Evolutionary conservation across 805 yeast genomes (phyloP).

Genomic region (Hagleromyces aurorensis): DNA sequence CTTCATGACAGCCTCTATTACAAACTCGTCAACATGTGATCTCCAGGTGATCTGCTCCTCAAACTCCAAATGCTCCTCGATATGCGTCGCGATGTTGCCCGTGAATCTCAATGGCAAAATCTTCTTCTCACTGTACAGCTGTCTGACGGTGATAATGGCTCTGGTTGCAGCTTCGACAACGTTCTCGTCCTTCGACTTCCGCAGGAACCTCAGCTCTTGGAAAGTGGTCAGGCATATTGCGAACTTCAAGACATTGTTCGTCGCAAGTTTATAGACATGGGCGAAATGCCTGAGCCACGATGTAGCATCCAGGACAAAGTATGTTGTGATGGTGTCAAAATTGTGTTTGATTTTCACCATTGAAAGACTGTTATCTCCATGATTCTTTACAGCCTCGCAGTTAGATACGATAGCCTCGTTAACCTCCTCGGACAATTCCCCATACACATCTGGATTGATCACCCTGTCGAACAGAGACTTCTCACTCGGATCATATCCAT

Average conservation of each 20-base stretch:
- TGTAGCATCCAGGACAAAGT: slow-evolving; percentile 62
- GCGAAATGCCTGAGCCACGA: slow-evolving; percentile 77
- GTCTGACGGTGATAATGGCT: slow-evolving; percentile 65
- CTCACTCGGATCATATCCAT: slow-evolving; percentile 2
- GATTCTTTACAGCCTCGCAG: too few relatives aligned
- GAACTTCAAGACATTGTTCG: slow-evolving; percentile 47
- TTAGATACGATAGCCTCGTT: too few relatives aligned
- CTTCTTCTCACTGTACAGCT: slow-evolving; percentile 47
- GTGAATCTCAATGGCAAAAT: slow-evolving; percentile 56
- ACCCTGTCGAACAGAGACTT: slow-evolving; percentile 5
- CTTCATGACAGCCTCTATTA: slow-evolving; percentile 44
- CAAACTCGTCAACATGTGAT: slow-evolving; percentile 59
- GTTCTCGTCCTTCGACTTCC: slow-evolving; percentile 61
- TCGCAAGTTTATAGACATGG: slow-evolving; percentile 56
- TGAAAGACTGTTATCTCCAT: too few relatives aligned
- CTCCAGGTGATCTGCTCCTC: slow-evolving; percentile 67
- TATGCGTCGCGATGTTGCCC: slow-evolving; percentile 56
- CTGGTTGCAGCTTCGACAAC: slow-evolving; percentile 78
- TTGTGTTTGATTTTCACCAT: too few relatives aligned
- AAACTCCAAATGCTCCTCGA: slow-evolving; percentile 64
- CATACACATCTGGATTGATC: too few relatives aligned
- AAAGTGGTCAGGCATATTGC: slow-evolving; percentile 67
- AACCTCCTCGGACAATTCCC: too few relatives aligned
- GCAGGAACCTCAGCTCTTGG: slow-evolving; percentile 61
- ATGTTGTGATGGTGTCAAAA: slow-evolving; percentile 42